A percentile compares a stretch with the other conserved stretches of the same genome.
phyloP scores from a whole-genome alignment of 176 grass and related monocot genomes.

The Rhipidocladum racemiflorum region DNA sequence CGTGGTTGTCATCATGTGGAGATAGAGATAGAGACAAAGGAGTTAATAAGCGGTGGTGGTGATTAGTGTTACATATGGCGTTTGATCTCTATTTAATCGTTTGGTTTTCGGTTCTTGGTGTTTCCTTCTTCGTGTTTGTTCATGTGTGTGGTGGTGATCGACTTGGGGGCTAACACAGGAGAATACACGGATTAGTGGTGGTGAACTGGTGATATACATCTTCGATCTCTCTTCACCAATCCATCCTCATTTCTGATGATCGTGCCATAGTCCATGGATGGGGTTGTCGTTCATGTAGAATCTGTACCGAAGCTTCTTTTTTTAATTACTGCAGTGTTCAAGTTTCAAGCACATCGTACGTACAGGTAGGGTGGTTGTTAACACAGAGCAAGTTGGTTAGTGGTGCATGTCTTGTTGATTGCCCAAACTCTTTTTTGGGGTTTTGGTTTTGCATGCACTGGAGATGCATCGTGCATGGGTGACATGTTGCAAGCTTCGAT shows the following conservation, averaged over 20 bases:
- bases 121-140: constrained; percentile 35
- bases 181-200: constrained; percentile 52
- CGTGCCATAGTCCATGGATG: neutral
- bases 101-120: constrained; percentile 29
- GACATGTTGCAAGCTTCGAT: neutral
- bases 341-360: neutral
- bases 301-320: neutral
- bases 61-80: constrained; percentile 58
- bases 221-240: constrained; percentile 26
- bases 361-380: neutral
- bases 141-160: constrained; percentile 43
- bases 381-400: neutral
- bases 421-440: neutral
- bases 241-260: constrained; percentile 15
- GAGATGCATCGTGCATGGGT: neutral
- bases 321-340: neutral
- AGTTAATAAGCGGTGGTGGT: constrained; percentile 55
- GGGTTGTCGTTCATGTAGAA: constrained; percentile 22
- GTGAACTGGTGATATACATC: constrained; percentile 31
- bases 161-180: constrained; percentile 53
- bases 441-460: neutral
- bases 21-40: constrained; percentile 45
- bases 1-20: constrained; percentile 41
- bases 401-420: neutral
- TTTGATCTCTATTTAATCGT: constrained; percentile 35